phyloP scores from a whole-genome alignment of 768 basidiomycete species.

The Macrolepiota dolichaula region DNA sequence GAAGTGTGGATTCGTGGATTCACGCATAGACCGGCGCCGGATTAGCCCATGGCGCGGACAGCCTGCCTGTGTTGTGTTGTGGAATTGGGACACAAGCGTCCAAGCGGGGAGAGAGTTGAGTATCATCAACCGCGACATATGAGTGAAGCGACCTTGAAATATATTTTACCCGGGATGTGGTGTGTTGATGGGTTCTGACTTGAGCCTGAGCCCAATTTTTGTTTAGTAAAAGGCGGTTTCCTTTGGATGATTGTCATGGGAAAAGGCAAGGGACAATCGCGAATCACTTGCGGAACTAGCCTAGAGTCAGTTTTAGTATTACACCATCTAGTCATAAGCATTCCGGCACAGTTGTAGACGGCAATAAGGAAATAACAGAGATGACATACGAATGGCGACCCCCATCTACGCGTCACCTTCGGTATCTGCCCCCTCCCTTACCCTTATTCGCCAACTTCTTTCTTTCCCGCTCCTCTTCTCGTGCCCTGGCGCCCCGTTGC shows the following conservation, averaged over 20 bases:
- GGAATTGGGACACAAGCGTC: neutral
- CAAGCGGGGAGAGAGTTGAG: neutral
- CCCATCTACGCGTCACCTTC: neutral
- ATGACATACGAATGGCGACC: neutral
- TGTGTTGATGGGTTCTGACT: neutral
- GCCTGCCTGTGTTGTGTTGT: neutral
- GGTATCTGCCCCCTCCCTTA: constrained; percentile 19
- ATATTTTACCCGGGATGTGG: neutral
- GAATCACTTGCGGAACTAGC: too few relatives aligned
- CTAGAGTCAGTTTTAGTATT: too few relatives aligned
- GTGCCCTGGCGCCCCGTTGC: constrained; percentile 65
- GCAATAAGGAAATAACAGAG: neutral
- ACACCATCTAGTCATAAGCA: too few relatives aligned
- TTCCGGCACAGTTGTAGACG: neutral
- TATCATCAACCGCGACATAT: neutral
- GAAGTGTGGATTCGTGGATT: neutral
- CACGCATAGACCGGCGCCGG: neutral
- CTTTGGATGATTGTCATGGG: neutral
- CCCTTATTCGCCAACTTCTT: constrained; percentile 39
- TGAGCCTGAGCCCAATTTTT: neutral
- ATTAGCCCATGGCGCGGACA: neutral
- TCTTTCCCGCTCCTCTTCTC: constrained; percentile 73
- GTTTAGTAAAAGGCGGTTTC: neutral
- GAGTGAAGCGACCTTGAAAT: neutral
- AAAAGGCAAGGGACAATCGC: too few relatives aligned